Evolutionary conservation across 1,139 yeast genomes (phyloP), one percentile per base, ranked within the genome.

Genomic region (Geotrichum siamense): DNA sequence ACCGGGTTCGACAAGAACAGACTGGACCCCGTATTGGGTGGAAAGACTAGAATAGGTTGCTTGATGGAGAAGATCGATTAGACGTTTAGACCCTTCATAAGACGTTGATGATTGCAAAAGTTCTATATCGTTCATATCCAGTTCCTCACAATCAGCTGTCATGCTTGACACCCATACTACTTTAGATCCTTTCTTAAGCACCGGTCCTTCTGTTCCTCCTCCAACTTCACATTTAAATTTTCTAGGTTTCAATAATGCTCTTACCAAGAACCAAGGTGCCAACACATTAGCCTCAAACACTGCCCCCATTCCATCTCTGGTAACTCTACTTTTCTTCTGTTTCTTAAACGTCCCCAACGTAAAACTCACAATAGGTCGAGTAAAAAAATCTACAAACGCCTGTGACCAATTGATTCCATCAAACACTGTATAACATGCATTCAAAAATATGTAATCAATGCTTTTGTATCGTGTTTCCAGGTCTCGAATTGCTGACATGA

Each of bases 261-360:
- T 38, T 37, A 60, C 53, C 41, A 91, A 68, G 61, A 80, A 91
- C 67, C 84, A 89, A 1, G 97, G 98, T 0, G 95, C 95, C 64
- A 93, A 84, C 12, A 89, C 95, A 59, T 91, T 91, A 4, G 94
- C 94, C 64, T 91, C 96, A 65, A 91, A 93, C 4, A 87, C 89
- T 29, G 83, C 66, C 1, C 98, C 97, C 70, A 91, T 56, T 0
- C 77, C 87, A 50, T 70, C 74, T 55, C 77, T 86, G 1, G 94
- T 75, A 54, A 72, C 76, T 23, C 79, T 78, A 2, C 96, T 96
- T 2, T 75, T 70, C 48, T 74, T 70, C 65, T 91, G 97, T 26
- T 81, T 72, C 62, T 91, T 89, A 65, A 83, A 89, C 1, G 79
- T 77, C 5, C 94, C 94, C 49, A 78, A 80, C 3, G 60, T 58